Evolutionary conservation across 2,329 filamentous ascomycete genomes (phyloP).

Genomic region (Chaetomiaceae sp.): DNA sequence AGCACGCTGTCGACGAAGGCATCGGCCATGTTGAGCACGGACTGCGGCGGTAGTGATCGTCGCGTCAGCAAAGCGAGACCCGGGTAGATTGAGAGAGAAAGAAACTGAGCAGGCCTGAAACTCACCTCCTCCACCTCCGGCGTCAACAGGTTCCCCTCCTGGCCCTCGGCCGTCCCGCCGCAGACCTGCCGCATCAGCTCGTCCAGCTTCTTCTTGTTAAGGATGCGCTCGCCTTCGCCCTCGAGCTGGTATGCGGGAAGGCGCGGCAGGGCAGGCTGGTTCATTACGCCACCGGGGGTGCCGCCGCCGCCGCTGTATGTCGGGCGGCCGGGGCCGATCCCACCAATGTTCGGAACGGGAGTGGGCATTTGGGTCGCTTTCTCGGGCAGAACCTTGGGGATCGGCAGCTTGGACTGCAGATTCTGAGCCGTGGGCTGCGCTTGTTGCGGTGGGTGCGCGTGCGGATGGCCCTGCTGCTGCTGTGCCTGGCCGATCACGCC

Average conservation of each 20-base stretch:
- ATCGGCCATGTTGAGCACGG: constrained; percentile 81
- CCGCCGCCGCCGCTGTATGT: constrained; percentile 75
- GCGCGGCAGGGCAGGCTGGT: constrained; percentile 77
- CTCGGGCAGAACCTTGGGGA: constrained; percentile 69
- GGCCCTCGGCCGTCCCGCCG: constrained; percentile 66
- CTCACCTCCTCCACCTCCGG: constrained; percentile 93
- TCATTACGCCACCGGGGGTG: constrained; percentile 73
- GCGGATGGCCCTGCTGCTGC: constrained; percentile 38
- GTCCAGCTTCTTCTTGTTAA: constrained; percentile 98
- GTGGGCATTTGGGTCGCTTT: constrained; percentile 63
- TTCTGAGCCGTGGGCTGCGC: constrained; percentile 33
- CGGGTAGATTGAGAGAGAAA: not conserved
- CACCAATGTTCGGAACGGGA: constrained; percentile 64
- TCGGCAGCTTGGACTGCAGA: constrained; percentile 63
- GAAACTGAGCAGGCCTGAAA: constrained; percentile 14
- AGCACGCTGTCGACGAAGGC: constrained; percentile 93
- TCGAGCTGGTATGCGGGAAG: constrained; percentile 81
- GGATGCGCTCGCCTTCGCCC: constrained; percentile 81
- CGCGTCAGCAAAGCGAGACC: constrained; percentile 3
- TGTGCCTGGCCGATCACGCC: constrained; percentile 21
- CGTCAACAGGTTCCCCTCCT: constrained; percentile 70
- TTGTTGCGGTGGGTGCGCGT: constrained; percentile 42
- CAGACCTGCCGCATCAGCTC: constrained; percentile 92
- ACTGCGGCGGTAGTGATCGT: constrained; percentile 51
- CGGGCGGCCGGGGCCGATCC: constrained; percentile 62